Conservation (phyloP, 176 grass and related monocot genomes). For the Sorghum bicolor region DNA sequence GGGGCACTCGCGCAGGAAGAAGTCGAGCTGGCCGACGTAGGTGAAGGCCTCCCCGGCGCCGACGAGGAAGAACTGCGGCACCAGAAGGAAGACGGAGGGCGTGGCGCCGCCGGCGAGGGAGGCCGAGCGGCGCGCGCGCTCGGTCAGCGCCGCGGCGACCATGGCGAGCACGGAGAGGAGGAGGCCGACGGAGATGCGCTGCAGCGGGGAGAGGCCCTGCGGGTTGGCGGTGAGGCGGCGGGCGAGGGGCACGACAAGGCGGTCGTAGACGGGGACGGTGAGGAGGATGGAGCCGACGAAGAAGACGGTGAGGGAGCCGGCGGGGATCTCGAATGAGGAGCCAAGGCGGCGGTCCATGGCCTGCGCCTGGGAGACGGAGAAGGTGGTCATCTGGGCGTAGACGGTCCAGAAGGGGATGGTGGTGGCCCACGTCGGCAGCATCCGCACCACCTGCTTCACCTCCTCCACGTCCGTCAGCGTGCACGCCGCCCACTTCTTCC, state of each 20-base stretch:
- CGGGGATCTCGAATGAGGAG: conserved; percentile 51
- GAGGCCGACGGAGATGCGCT: conserved; percentile 71
- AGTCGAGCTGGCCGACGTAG: conserved; percentile 90
- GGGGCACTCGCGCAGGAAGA: conserved; percentile 82
- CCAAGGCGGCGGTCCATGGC: conserved; percentile 73
- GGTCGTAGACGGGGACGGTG: conserved; percentile 78
- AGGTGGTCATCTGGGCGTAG: conserved; percentile 91
- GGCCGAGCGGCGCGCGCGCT: conserved; percentile 24
- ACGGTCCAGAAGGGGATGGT: conserved; percentile 88
- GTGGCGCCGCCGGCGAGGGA: background rate
- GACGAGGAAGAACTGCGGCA: conserved; percentile 70
- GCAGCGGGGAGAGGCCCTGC: conserved; percentile 53
- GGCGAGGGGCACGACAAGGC: conserved; percentile 34
- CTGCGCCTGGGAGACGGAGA: conserved; percentile 77
- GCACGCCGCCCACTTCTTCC: background rate
- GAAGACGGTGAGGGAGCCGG: conserved; percentile 86
- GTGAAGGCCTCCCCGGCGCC: conserved; percentile 86
- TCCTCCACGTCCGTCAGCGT: conserved; percentile 88
- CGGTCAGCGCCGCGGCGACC: conserved; percentile 50
- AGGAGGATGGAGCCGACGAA: conserved; percentile 80
- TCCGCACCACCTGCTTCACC: conserved; percentile 75
- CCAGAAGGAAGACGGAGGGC: conserved; percentile 62
- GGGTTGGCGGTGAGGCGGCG: conserved; percentile 53
- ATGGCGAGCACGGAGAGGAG: conserved; percentile 64
- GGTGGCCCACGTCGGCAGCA: conserved; percentile 80